Percentiles rank a stretch among this genome's conserved stretches.
phyloP scores from a whole-genome alignment of 164 flowering plant species.

The Stephania japonica region DNA sequence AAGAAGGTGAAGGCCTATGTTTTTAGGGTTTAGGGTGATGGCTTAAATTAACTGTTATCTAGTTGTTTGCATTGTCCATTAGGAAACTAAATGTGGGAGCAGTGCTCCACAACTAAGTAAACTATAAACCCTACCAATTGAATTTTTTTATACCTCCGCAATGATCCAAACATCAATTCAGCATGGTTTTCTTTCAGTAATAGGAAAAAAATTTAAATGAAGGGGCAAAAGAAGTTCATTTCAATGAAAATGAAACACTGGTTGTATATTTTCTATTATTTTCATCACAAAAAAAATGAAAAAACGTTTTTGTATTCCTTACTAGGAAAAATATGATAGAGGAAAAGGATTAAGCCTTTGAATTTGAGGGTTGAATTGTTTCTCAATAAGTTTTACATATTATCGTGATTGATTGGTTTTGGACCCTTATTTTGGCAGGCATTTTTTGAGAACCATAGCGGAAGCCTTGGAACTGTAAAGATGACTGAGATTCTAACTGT shows the following conservation, averaged over 20 bases:
- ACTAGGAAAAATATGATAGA: no score
- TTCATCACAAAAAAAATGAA: not conserved
- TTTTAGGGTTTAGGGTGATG: not conserved
- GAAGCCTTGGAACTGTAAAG: conserved; percentile 23
- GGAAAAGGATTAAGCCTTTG: no score
- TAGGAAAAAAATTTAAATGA: not conserved
- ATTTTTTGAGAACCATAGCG: conserved; percentile 26
- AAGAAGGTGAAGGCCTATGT: not conserved
- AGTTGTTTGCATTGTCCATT: not conserved
- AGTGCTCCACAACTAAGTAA: not conserved
- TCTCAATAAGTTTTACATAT: not conserved
- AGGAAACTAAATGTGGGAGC: not conserved
- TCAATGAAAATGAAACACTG: not conserved
- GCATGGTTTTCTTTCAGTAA: not conserved
- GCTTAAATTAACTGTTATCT: not conserved
- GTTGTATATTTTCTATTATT: not conserved
- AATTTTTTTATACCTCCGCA: not conserved
- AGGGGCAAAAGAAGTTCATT: not conserved
- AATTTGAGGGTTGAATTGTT: not conserved
- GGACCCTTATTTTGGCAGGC: conserved; percentile 16
- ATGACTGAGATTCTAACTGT: conserved; percentile 25
- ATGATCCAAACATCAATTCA: no score
- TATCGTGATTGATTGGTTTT: not conserved
- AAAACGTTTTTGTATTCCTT: no score
- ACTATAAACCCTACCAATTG: not conserved